Evolutionary conservation across 2,329 filamentous ascomycete genomes (phyloP), one percentile per base, ranked within the genome.

Genomic region (Colletotrichum higginsianum): DNA sequence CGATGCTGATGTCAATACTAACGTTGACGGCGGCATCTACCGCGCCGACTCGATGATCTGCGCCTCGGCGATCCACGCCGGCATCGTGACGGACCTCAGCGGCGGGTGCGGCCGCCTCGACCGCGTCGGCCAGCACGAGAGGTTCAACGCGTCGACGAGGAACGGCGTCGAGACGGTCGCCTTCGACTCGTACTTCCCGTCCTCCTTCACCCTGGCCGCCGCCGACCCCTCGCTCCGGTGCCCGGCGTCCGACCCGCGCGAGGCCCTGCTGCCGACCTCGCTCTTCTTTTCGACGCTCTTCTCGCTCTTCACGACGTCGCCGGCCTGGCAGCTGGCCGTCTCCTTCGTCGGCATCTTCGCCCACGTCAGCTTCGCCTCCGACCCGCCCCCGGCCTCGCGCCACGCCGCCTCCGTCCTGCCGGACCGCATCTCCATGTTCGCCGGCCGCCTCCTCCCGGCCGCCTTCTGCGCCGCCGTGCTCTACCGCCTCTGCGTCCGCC

Each of bases 41-140:
- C 92, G 96, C 23, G 94, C 93, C 16, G 95, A 98, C 81, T 97
- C 94, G 16, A 97, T 94, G 82, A 92, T 98, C 67, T 98, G 95
- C 79, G 92, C 91, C 67, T 88, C 95, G 12, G 95, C 94, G 46
- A 93, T 97, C 63, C 95, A 98, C 78, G 90, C 94, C 0, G 95
- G 94, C 23, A 86, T 95, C 76, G 90, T 96, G 72, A 89, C 89
- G 38, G 90, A 95, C 77, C 82, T 85, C 0, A 84, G 88, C 46
- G 95, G 95, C 42, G 95, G 95, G 0, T 98, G 95, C 76, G 95
- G 95, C 66, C 93, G 97, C 4, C 88, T 96, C 42, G 87, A 89
- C 64, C 86, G 96, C 49, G 86, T 93, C 21, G 95, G 95, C 26
- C 87, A 91, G 66, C 88, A 90, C 66, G 83, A 87, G 64, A 83